Conservation (phyloP, 2,329 filamentous ascomycete species). For the Neodidymelliopsis sp. region DNA sequence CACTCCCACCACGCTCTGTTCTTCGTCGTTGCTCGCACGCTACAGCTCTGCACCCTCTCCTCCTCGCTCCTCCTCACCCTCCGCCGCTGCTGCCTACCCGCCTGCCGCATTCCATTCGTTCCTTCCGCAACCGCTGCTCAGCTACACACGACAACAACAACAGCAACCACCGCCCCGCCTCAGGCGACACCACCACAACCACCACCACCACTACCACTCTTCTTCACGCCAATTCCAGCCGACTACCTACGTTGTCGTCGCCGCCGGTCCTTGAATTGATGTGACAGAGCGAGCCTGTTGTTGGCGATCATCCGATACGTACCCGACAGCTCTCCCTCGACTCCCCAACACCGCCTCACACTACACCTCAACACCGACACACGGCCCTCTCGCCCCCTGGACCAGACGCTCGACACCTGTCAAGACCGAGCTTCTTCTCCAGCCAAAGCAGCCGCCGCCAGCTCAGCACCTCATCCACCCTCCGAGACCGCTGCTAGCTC, state of each 20-base stretch:
- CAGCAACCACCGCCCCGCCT: slow-evolving; percentile 12
- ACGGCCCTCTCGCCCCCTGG: slow-evolving; percentile 28
- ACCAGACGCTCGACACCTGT: slow-evolving; percentile 35
- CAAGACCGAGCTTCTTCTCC: slow-evolving; percentile 29
- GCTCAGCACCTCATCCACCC: slow-evolving; percentile 31
- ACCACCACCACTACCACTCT: slow-evolving; percentile 28
- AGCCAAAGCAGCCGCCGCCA: slow-evolving; percentile 40
- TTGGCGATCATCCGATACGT: slow-evolving; percentile 35
- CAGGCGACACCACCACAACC: slow-evolving; percentile 26
- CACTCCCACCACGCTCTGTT: too few relatives aligned
- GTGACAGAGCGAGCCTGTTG: slow-evolving; percentile 37
- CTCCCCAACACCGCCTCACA: slow-evolving; percentile 26
- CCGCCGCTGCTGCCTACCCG: slow-evolving; percentile 22
- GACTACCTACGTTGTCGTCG: slow-evolving; percentile 34
- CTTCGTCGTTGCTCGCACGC: slow-evolving; percentile 36
- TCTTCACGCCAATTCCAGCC: slow-evolving; percentile 44
- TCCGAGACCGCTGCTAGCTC: slow-evolving; percentile 19
- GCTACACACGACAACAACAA: slow-evolving; percentile 31
- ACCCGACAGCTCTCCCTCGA: slow-evolving; percentile 31
- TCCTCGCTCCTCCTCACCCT: slow-evolving; percentile 12
- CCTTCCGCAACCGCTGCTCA: slow-evolving; percentile 37
- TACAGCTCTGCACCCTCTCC: slow-evolving; percentile 31
- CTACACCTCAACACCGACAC: slow-evolving; percentile 23
- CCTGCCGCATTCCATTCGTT: slow-evolving; percentile 36
- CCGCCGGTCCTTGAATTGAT: slow-evolving; percentile 44